phyloP scores from a whole-genome alignment of 2,329 filamentous ascomycete genomes.

The Thielaviopsis cerberus region DNA sequence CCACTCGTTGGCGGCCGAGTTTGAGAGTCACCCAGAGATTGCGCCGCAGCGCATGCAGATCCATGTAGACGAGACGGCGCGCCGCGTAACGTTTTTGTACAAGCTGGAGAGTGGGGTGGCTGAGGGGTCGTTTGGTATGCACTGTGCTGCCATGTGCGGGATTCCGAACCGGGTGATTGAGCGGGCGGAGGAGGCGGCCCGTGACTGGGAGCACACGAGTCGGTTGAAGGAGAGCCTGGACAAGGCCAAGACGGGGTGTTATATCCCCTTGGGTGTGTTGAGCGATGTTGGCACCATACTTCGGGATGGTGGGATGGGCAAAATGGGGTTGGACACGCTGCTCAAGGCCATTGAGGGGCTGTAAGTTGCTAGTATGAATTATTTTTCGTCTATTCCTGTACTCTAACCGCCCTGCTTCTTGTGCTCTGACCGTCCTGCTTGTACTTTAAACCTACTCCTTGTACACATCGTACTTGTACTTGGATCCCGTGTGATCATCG shows the following conservation, averaged over 20 bases:
- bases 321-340: slow-evolving; percentile 39
- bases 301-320: slow-evolving; percentile 34
- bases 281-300: slow-evolving; percentile 74
- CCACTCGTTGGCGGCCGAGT: slow-evolving; percentile 81
- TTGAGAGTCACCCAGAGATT: slow-evolving; percentile 76
- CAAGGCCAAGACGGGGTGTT: slow-evolving; percentile 57
- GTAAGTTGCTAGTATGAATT: too few relatives aligned
- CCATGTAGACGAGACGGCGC: slow-evolving; percentile 65
- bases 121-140: slow-evolving; percentile 96
- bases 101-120: slow-evolving; percentile 84
- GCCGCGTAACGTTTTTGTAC: slow-evolving; percentile 91
- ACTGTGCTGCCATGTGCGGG: slow-evolving; percentile 95
- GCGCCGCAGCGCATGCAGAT: slow-evolving; percentile 81
- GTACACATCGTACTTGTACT: slow-evolving; percentile 45
- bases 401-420: too few relatives aligned
- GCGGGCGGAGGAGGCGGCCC: slow-evolving; percentile 70
- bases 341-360: slow-evolving; percentile 41
- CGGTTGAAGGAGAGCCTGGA: slow-evolving; percentile 76
- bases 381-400: too few relatives aligned
- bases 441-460: slow-evolving; percentile 27
- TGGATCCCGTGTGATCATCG: slow-evolving; percentile 38
- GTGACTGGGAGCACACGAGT: slow-evolving; percentile 88
- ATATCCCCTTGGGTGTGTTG: slow-evolving; percentile 67
- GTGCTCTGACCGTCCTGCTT: too few relatives aligned
- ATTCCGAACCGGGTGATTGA: slow-evolving; percentile 70